Evolutionary conservation across 768 basidiomycete species (phyloP), one percentile per base, ranked within the genome.

Genomic region (Pluteus cervinus): DNA sequence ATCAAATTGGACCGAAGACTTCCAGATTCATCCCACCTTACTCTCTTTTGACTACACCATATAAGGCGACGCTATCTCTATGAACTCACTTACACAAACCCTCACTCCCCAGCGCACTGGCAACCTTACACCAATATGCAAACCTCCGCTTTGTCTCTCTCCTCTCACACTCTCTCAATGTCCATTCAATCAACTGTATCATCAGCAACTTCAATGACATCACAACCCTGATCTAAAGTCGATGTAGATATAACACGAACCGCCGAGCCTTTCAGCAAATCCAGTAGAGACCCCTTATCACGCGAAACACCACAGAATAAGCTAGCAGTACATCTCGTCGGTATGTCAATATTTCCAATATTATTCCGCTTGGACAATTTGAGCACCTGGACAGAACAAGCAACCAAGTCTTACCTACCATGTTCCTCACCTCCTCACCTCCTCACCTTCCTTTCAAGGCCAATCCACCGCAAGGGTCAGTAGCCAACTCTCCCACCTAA

Each of bases 51-150:
- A 39, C 21, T 50, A 51, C 38, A 57, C 36, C 55, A 49, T 47
- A 58, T 58, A 57, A 61, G 46, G 45, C 44, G 47, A 45, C 42
- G 46, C 43, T 47, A 40, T 44, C 36, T 36, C 38, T 46, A 69
- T 70, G 68, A 63, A 68, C 54, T 57, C 63, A 8, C 41, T 66
- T 12, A 47, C 57, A 1, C 66, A 73, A 39, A 57, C 76, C 7
- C 61, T 84, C 38, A 73, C 83, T 65, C 82, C 85, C 54, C 65
- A 82, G 79, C 25, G 74, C 79, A 85, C 49, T 87, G 85, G 84
- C 86, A 87, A 62, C 86, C 86, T 48, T 88, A 87, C 58, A 61
- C 66, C 46, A 54, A 75, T 37, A 56, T 68, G 37, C 53, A 59
- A 36, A 60, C 60, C 34, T 50, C 70, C 28, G 59, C 66, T 16